phyloP scores from a whole-genome alignment of 352 stramenopile genomes.

The Phytophthora tubulina region DNA sequence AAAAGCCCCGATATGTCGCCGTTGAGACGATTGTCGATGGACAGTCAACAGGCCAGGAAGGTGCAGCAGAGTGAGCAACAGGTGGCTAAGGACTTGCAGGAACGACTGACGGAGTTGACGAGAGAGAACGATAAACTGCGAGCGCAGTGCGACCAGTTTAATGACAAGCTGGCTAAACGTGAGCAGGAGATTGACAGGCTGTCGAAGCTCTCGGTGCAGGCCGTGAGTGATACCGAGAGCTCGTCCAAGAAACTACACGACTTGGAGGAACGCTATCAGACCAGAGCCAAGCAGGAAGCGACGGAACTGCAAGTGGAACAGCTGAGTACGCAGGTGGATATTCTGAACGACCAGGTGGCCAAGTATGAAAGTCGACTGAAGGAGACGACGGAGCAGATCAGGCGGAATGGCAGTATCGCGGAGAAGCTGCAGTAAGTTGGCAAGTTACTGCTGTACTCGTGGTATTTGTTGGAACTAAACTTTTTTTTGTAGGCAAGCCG shows the following conservation, averaged over 20 bases:
- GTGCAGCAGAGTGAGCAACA: conserved; percentile 39
- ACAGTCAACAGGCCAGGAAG: conserved; percentile 34
- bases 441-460: not conserved
- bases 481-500: conserved; percentile 46
- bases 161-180: conserved; percentile 64
- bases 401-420: conserved; percentile 47
- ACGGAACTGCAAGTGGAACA: conserved; percentile 76
- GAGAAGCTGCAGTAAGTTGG: conserved; percentile 65
- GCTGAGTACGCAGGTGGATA: conserved; percentile 71
- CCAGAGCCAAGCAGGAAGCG: conserved; percentile 50
- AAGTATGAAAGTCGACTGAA: conserved; percentile 84
- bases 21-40: conserved; percentile 30
- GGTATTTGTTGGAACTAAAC: not conserved
- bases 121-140: conserved; percentile 58
- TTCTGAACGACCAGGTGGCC: conserved; percentile 82
- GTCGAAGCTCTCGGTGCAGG: conserved; percentile 56
- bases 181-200: conserved; percentile 79
- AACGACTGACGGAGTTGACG: conserved; percentile 56
- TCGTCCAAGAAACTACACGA: conserved; percentile 43
- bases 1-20: conserved; percentile 31
- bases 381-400: conserved; percentile 66
- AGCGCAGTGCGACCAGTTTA: conserved; percentile 49
- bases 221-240: conserved; percentile 33
- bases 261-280: conserved; percentile 47
- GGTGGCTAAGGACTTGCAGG: conserved; percentile 55